Evolutionary conservation across 1,284 basidiomycete species (phyloP).

Genomic region (Tylopilus orsonianus): DNA sequence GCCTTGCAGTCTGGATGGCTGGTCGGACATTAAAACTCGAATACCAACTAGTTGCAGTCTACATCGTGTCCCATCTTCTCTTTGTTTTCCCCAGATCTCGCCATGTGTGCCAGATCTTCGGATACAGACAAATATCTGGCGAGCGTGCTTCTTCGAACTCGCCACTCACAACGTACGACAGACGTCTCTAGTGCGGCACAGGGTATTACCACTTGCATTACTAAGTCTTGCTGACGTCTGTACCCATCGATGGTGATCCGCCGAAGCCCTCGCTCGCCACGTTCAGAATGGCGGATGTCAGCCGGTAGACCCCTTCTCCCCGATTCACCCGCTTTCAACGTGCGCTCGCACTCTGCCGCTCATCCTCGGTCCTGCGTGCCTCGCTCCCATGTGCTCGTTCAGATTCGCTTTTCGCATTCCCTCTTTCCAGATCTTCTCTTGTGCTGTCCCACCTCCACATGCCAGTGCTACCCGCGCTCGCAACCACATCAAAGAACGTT

Average conservation of each 20-base stretch:
- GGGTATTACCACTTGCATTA: conserved; percentile 16
- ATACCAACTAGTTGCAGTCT: conserved; percentile 5
- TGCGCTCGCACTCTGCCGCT: conserved; percentile 6
- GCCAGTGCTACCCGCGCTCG: background rate
- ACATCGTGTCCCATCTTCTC: conserved; percentile 11
- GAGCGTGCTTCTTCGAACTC: conserved; percentile 14
- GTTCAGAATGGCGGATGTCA: conserved; percentile 16
- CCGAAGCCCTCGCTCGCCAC: conserved; percentile 19
- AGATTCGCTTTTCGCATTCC: conserved; percentile 30
- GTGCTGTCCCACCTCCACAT: conserved; percentile 24
- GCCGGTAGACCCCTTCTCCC: conserved; percentile 16
- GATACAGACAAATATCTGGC: conserved; percentile 10
- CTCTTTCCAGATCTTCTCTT: conserved; percentile 27
- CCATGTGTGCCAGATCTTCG: conserved; percentile 20
- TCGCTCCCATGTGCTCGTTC: conserved; percentile 27
- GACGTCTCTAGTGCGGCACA: conserved; percentile 22
- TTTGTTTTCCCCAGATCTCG: conserved; percentile 10
- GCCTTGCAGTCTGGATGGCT: conserved; percentile 1
- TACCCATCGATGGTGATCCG: conserved; percentile 18
- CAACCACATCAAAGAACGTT: conserved; percentile 3
- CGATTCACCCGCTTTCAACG: conserved; percentile 10
- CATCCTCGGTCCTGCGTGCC: conserved; percentile 22
- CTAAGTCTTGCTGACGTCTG: background rate
- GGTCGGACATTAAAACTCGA: conserved; percentile 29
- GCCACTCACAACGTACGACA: conserved; percentile 8